Percentiles rank a stretch among this genome's conserved stretches.
Conservation (phyloP, 2,329 filamentous ascomycete species). For the Purpureocillium lavendulum region DNA sequence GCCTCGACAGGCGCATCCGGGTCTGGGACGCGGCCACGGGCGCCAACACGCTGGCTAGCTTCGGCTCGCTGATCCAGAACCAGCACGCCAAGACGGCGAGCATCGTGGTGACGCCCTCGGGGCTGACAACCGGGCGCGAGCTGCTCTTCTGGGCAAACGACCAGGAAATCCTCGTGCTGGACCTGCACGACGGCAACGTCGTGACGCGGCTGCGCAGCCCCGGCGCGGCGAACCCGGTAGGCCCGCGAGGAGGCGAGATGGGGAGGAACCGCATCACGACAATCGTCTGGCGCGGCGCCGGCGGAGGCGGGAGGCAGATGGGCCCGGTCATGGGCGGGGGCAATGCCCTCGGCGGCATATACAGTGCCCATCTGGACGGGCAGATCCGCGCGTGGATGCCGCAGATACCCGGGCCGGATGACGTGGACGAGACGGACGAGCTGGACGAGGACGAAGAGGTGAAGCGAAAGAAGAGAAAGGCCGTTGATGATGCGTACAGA, state of each 20-base stretch:
- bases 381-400: slow-evolving; percentile 75
- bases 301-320: slow-evolving; percentile 48
- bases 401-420: slow-evolving; percentile 39
- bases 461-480: slow-evolving; percentile 60
- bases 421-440: slow-evolving; percentile 38
- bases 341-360: slow-evolving; percentile 50
- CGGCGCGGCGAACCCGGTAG: slow-evolving; percentile 39
- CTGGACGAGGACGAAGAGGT: slow-evolving; percentile 32
- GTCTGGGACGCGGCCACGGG: slow-evolving; percentile 80
- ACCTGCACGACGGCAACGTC: slow-evolving; percentile 68
- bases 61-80: slow-evolving; percentile 77
- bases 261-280: slow-evolving; percentile 62
- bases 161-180: slow-evolving; percentile 69
- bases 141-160: slow-evolving; percentile 76
- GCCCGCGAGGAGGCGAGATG: slow-evolving; percentile 37
- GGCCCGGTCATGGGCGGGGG: slow-evolving; percentile 53
- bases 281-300: slow-evolving; percentile 61
- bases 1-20: slow-evolving; percentile 75
- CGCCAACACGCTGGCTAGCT: slow-evolving; percentile 81
- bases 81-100: slow-evolving; percentile 50
- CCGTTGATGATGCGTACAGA: slow-evolving; percentile 70
- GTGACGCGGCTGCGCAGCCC: slow-evolving; percentile 63
- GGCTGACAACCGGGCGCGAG: slow-evolving; percentile 49
- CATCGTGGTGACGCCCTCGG: slow-evolving; percentile 55
- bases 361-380: slow-evolving; percentile 77